Evolutionary conservation across 1,139 yeast genomes (phyloP).

Genomic region (Protomyces inouyei): DNA sequence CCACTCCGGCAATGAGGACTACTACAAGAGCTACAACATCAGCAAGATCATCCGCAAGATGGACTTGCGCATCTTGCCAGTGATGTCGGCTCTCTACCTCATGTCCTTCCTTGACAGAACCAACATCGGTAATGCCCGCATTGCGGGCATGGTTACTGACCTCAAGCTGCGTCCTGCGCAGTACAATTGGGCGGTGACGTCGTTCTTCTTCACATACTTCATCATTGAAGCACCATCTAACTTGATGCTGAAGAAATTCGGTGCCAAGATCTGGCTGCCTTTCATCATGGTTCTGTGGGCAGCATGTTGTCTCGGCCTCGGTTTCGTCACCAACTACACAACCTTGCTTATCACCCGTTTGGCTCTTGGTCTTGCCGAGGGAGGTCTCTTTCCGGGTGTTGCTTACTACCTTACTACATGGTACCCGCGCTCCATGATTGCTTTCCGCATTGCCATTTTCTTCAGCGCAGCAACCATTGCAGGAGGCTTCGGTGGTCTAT

Average conservation of each 20-base stretch:
- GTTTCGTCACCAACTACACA: slow-evolving; percentile 55
- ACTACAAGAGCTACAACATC: slow-evolving; percentile 11
- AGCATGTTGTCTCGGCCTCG: slow-evolving; percentile 41
- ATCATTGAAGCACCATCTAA: slow-evolving; percentile 68
- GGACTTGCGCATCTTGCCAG: slow-evolving; percentile 25
- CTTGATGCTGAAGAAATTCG: slow-evolving; percentile 53
- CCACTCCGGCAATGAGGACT: slow-evolving; percentile 2
- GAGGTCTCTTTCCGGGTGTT: slow-evolving; percentile 57
- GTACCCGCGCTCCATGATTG: slow-evolving; percentile 58
- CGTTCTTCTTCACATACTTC: slow-evolving; percentile 17
- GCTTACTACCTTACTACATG: slow-evolving; percentile 35
- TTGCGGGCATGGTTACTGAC: slow-evolving; percentile 52
- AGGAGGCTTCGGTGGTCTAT: slow-evolving; percentile 78
- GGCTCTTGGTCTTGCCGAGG: slow-evolving; percentile 58
- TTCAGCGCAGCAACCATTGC: slow-evolving; percentile 67
- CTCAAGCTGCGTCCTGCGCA: slow-evolving; percentile 54
- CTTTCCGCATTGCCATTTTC: slow-evolving; percentile 61
- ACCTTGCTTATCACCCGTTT: slow-evolving; percentile 54
- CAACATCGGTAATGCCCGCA: slow-evolving; percentile 53
- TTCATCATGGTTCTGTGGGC: slow-evolving; percentile 1
- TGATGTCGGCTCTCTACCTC: slow-evolving; percentile 24
- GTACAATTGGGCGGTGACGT: slow-evolving; percentile 45
- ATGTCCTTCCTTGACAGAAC: slow-evolving; percentile 56
- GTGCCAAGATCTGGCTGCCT: slow-evolving; percentile 57
- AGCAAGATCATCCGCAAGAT: slow-evolving; percentile 18